Base-by-base conservation (phyloP, 2,329 filamentous ascomycete genomes). In the Colletotrichum horii region DNA sequence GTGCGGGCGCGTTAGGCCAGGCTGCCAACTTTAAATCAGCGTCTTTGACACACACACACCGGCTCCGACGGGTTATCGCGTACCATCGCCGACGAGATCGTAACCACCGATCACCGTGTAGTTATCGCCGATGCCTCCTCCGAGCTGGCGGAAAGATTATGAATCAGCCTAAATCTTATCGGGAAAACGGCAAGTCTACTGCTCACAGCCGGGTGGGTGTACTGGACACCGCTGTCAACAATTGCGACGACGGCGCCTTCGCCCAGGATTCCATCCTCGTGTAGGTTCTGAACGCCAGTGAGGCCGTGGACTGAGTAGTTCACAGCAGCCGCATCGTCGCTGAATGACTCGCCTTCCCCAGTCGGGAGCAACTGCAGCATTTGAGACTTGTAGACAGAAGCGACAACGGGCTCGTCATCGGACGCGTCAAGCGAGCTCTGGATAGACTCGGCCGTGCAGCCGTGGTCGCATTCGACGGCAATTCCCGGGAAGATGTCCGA, bases 151-250 rank as follows among this genome's bases (percentile, higher is more conserved):
- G 14, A 7, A 4, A 2, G 4, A 9, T 61, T 32, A 34, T 15
- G 9, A 26, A 9, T 61, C 58, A 36, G 58, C 58, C 11, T 70
- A n/a, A 75, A 7, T 15, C 24, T 15, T 30, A 8, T 15, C 34
- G 26, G 12, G 16, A 22, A 22, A 8, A 15, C 56, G 43, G 24
- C 4, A 36, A 48, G 43, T 8, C 2, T 16, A 11, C n/a, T 9
- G 14, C 48, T n/a, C 79, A 85, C 83, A 30, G 84, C 83, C 71
- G 80, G 78, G 66, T 87, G 85, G 4, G 80, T 83, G 64, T 86
- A 87, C 69, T 85, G 83, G 28, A 87, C 80, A 1, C 85, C 85
- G 3, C 84, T 85, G 66, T 87, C 85, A 43, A 87, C 82, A 36
- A 87, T 80, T 8, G 84, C 85, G 36, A 87, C 79, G 28, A 81